Percentiles rank a stretch among this genome's conserved stretches.
Evolutionary conservation across 2,329 filamentous ascomycete species (phyloP).

Genomic region (Apiospora kogelbergensis): DNA sequence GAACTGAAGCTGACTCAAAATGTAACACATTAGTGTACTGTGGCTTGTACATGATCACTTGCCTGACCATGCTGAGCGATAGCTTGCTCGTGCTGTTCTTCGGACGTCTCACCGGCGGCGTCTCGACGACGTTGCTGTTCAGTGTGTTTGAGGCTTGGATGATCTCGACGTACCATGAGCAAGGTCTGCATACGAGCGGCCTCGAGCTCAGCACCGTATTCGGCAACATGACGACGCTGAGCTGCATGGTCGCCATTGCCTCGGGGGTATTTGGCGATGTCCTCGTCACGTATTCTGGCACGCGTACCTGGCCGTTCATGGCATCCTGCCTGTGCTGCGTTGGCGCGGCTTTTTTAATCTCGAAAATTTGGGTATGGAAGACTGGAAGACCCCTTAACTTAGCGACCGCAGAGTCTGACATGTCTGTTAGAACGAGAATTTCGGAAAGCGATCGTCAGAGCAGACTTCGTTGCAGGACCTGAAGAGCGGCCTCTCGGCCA

Average conservation of each 20-base stretch:
- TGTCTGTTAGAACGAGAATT: constrained; percentile 11
- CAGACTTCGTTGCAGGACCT: neutral
- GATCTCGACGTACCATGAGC: constrained; percentile 48
- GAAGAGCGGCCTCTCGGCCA: constrained; percentile 21
- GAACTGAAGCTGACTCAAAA: neutral
- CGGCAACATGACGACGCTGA: constrained; percentile 48
- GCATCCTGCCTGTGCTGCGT: constrained; percentile 24
- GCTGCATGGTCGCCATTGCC: constrained; percentile 51
- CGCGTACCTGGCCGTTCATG: constrained; percentile 51
- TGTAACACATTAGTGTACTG: constrained; percentile 46
- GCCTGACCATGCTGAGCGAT: constrained; percentile 48
- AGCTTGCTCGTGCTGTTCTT: constrained; percentile 45
- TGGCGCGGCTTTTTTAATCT: constrained; percentile 42
- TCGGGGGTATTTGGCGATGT: constrained; percentile 50
- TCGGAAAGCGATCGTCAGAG: neutral
- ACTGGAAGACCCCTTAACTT: neutral
- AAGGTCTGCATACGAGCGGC: constrained; percentile 40
- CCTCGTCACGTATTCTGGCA: constrained; percentile 44
- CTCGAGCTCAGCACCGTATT: constrained; percentile 47
- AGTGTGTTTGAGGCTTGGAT: constrained; percentile 62
- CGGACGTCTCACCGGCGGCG: constrained; percentile 55
- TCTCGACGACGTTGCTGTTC: constrained; percentile 57
- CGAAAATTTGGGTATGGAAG: constrained; percentile 41
- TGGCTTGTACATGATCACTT: constrained; percentile 49
- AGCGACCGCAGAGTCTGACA: neutral